Conservation (phyloP, 257 asterid species). For the Rubia yunnanensis region DNA sequence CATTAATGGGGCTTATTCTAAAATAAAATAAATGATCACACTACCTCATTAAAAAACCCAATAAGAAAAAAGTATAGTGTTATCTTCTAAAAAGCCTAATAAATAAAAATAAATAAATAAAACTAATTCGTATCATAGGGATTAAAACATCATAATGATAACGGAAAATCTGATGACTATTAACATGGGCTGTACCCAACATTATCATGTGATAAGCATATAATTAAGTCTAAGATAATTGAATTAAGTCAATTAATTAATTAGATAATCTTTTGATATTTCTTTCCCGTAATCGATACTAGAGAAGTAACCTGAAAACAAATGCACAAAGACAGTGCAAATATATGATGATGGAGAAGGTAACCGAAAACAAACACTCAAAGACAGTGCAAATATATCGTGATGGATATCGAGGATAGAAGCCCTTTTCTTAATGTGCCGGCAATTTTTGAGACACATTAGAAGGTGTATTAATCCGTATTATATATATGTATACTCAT, state of each 20-base stretch:
- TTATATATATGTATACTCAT: no score
- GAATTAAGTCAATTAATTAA: no score
- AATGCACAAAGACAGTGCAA: neutral
- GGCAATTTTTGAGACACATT: neutral
- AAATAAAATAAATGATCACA: no score
- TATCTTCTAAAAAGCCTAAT: no score
- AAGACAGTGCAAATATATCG: neutral
- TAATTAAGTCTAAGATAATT: constrained; percentile 1
- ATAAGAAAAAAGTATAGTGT: no score
- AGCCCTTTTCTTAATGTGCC: no score
- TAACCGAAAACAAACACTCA: neutral
- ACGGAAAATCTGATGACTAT: neutral
- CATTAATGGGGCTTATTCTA: no score
- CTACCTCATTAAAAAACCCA: no score
- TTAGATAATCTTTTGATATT: no score
- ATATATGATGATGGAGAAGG: neutral
- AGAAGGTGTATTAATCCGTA: no score
- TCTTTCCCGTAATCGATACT: neutral
- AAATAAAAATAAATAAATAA: no score
- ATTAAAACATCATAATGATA: constrained; percentile 2
- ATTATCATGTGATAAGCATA: neutral
- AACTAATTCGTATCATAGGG: no score
- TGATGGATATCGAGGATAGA: neutral
- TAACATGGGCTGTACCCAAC: constrained; percentile 17
- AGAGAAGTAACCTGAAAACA: neutral